phyloP scores from a whole-genome alignment of 2,329 filamentous ascomycete genomes.

The Clonostachys solani region DNA sequence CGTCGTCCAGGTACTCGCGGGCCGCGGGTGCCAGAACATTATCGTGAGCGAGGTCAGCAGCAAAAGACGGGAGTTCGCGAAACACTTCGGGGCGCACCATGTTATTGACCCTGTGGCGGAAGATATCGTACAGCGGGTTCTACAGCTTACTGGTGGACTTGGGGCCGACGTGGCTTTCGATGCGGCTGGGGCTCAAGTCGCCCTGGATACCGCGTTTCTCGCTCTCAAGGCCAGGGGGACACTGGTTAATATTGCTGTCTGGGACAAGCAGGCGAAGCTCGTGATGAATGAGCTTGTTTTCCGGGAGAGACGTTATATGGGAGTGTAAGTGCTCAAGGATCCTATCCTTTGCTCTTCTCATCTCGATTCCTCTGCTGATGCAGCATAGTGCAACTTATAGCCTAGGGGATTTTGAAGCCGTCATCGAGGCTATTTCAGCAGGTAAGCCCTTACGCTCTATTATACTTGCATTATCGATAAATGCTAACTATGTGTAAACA shows the following conservation, averaged over 20 bases:
- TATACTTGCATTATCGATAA: background rate
- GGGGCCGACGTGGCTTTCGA: constrained; percentile 59
- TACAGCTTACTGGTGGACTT: constrained; percentile 38
- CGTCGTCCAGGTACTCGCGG: constrained; percentile 38
- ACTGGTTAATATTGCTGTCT: constrained; percentile 62
- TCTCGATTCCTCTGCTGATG: too few relatives aligned
- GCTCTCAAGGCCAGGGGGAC: constrained; percentile 48
- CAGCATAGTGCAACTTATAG: constrained; percentile 22
- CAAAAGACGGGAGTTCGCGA: constrained; percentile 33
- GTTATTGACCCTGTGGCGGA: constrained; percentile 34
- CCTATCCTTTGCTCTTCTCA: too few relatives aligned
- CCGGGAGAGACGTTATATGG: constrained; percentile 11
- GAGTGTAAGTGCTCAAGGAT: constrained; percentile 8
- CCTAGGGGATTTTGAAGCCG: constrained; percentile 45
- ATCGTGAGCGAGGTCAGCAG: constrained; percentile 40
- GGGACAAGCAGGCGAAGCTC: constrained; percentile 51
- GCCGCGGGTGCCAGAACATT: constrained; percentile 39
- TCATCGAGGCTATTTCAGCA: constrained; percentile 43
- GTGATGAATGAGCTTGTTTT: constrained; percentile 14
- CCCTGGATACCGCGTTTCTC: constrained; percentile 36
- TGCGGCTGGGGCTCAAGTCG: constrained; percentile 52
- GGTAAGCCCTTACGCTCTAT: constrained; percentile 2
- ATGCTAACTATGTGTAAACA: constrained; percentile 7
- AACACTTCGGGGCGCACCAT: constrained; percentile 35
- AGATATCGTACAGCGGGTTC: constrained; percentile 38